These are phyloP conservation scores for Metschnikowia borealis DNA, from an alignment of 805 yeast genomes.

Conservation along the genomic window DNA sequence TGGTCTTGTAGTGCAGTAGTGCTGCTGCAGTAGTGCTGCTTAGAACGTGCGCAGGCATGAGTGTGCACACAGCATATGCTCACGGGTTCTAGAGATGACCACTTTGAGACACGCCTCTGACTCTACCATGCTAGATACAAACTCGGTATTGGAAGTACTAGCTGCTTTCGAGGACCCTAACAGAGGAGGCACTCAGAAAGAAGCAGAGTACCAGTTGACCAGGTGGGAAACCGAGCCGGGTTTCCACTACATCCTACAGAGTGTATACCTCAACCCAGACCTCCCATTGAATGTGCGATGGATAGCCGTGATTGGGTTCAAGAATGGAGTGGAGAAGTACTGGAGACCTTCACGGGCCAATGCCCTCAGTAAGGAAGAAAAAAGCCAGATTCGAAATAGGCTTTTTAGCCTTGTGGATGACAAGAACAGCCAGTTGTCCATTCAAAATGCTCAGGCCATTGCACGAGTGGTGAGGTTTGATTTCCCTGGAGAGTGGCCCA, in stretches of 20 bases:
- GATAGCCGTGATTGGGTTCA: constrained; percentile 83
- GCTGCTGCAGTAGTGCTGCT: neutral
- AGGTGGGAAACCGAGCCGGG: constrained; percentile 66
- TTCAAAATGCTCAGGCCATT: constrained; percentile 82
- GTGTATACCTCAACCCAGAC: constrained; percentile 53
- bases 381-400: constrained; percentile 53
- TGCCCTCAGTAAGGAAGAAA: constrained; percentile 60
- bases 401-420: constrained; percentile 61
- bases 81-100: constrained; percentile 1
- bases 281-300: constrained; percentile 68
- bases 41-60: neutral
- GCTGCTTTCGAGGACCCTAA: constrained; percentile 36
- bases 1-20: neutral
- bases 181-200: constrained; percentile 48
- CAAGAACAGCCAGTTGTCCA: constrained; percentile 65
- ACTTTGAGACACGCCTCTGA: neutral
- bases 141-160: constrained; percentile 27
- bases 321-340: constrained; percentile 78
- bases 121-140: constrained; percentile 23
- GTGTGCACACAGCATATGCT: neutral
- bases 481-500: constrained; percentile 86
- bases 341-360: constrained; percentile 72
- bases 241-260: constrained; percentile 53
- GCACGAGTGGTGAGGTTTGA: constrained; percentile 78
- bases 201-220: constrained; percentile 67